Evolutionary conservation across 1,139 yeast species (phyloP).

Genomic region (Hyphopichia wangnamkhiaoensis): DNA sequence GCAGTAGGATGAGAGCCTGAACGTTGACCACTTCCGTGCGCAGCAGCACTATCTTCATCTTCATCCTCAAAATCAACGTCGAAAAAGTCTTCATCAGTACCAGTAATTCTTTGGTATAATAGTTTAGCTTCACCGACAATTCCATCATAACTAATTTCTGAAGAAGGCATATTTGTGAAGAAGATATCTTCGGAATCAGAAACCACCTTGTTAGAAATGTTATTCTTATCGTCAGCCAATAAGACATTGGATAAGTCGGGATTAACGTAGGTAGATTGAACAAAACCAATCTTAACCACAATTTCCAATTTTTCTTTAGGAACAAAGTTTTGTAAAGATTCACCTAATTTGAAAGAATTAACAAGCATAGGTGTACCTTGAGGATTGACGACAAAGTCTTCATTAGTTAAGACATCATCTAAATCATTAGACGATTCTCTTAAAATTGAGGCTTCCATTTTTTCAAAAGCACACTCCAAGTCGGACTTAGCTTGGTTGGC

Average conservation of each 20-base stretch:
- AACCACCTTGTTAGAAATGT: conserved; percentile 31
- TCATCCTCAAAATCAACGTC: conserved; percentile 97
- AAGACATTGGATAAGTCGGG: conserved; percentile 44
- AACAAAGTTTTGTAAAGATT: conserved; percentile 78
- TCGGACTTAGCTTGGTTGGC: conserved; percentile 67
- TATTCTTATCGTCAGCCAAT: conserved; percentile 32
- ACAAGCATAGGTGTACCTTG: conserved; percentile 66
- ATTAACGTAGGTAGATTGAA: conserved; percentile 63
- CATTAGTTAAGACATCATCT: conserved; percentile 45
- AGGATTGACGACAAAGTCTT: conserved; percentile 54
- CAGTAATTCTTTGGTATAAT: conserved; percentile 76
- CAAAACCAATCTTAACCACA: conserved; percentile 75
- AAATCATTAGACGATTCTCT: conserved; percentile 70
- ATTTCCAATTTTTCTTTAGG: conserved; percentile 79
- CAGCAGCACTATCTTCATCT: conserved; percentile 50
- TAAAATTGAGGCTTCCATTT: conserved; percentile 75
- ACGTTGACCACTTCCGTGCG: conserved; percentile 6
- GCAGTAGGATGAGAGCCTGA: conserved; percentile 9
- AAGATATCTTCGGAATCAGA: conserved; percentile 49
- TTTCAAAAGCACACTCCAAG: conserved; percentile 75
- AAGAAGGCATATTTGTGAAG: conserved; percentile 73
- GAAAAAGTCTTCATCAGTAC: conserved; percentile 92
- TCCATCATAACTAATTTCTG: conserved; percentile 90
- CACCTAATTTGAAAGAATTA: conserved; percentile 83
- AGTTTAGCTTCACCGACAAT: conserved; percentile 78